Evolutionary conservation across 192 early-diverging fungal genomes (phyloP), one percentile per base, ranked within the genome.

Genomic region (Podila minutissima): DNA sequence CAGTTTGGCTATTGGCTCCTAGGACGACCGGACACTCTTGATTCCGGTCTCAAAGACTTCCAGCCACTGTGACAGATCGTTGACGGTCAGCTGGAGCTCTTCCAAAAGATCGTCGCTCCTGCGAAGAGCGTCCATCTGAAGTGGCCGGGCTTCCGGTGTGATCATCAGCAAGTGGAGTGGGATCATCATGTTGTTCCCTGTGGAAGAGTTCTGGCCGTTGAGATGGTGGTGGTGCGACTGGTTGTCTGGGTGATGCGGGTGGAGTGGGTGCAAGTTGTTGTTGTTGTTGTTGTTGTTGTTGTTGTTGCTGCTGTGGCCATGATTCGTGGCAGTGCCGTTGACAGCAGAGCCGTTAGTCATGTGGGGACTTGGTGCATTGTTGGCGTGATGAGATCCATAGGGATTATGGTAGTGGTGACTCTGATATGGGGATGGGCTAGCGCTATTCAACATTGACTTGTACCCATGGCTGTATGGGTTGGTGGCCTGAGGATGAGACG

Each of bases 11-110:
- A 60, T 60, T 31, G 24, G 24, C 4, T 15, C 12, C 24, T 61
- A 61, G 15, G 31, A 28, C 6, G 59, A 28, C 31, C 59, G 59
- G 26, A 81, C 71, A 32, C 41, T 69, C 67, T 69, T 79, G 50
- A 85, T 83, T 10, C 85, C 83, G 17, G 79, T 76, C 12, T 86
- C 85, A 62, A 86, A 78, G n/a, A 86, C 71, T 38, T 76, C 78
- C 38, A 86, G 60, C 85, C 85, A 86, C 58, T 75, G 78, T 9
- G 76, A 70, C 5, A 86, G 67, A 48, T 86, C 85, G 22, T 79
- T 78, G 7, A 83, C 72, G 12, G 82, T 74, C 55, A 78, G 48
- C 49, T 75, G 62, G 29, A 86, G 72, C 51, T 86, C 85, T 35
- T 83, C 83, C 24, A 71, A 73, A 26, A 86, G 66, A 48, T 86